phyloP scores from a whole-genome alignment of 306 rosid genomes.

The Begonia masoniana region DNA sequence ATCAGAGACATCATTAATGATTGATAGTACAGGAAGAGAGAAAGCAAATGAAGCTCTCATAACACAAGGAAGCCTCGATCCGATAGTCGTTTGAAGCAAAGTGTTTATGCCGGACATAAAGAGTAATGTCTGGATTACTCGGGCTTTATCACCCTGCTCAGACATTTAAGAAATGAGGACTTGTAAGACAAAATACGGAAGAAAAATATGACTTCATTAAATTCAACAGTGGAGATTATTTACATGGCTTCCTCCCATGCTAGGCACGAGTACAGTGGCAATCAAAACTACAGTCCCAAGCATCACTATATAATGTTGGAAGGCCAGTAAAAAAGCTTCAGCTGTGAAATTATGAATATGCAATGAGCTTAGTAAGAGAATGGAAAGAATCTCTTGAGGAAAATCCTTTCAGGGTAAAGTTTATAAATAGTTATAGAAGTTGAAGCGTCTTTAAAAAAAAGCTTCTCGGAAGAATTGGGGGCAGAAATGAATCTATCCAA shows the following conservation, averaged over 20 bases:
- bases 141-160: slow-evolving; percentile 76
- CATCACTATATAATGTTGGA: slow-evolving; percentile 96
- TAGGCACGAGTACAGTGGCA: slow-evolving; percentile 55
- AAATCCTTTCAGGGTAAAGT: too few species aligned
- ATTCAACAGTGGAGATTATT: slow-evolving; percentile 14
- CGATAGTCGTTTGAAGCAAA: slow-evolving; percentile 58
- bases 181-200: too few species aligned
- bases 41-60: slow-evolving; percentile 75
- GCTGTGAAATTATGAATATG: slow-evolving; percentile 31
- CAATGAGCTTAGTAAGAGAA: slow-evolving; percentile 8
- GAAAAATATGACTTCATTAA: not conserved
- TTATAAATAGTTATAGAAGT: too few species aligned
- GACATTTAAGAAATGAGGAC: not conserved
- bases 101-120: slow-evolving; percentile 81
- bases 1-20: slow-evolving; percentile 46
- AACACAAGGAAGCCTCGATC: slow-evolving; percentile 82
- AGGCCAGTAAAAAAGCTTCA: slow-evolving; percentile 52
- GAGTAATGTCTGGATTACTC: slow-evolving; percentile 75
- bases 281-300: slow-evolving; percentile 84
- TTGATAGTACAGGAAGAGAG: slow-evolving; percentile 52
- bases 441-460: too few species aligned
- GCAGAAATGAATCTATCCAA: too few species aligned
- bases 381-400: not conserved
- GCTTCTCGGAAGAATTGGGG: too few species aligned
- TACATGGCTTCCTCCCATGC: slow-evolving; percentile 82